Evolutionary conservation across 208 protist species (phyloP).

Genomic region (Giardia duodenalis): DNA sequence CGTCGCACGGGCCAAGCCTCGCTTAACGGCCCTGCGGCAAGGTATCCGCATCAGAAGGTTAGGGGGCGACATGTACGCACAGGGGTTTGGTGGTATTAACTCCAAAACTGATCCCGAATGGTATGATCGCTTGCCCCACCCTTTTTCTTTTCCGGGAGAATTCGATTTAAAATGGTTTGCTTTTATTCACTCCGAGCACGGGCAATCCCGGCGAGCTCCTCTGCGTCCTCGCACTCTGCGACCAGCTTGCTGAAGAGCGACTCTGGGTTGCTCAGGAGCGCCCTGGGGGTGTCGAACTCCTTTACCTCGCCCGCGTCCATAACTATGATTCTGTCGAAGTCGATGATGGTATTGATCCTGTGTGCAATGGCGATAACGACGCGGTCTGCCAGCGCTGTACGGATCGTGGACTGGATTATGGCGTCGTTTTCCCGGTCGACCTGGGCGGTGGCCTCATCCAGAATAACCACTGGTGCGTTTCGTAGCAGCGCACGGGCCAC

Average conservation of each 20-base stretch:
- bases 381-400: neutral
- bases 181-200: neutral
- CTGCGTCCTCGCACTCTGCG: neutral
- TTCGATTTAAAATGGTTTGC: no score
- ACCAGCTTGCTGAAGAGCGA: neutral
- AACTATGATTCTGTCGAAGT: slow-evolving; percentile 57
- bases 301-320: slow-evolving; percentile 4
- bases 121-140: neutral
- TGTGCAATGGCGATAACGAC: slow-evolving; percentile 39
- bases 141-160: neutral
- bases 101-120: neutral
- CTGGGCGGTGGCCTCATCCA: slow-evolving; percentile 38
- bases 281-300: neutral
- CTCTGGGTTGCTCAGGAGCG: neutral
- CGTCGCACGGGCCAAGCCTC: neutral
- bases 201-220: neutral
- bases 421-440: slow-evolving; percentile 36
- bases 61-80: neutral
- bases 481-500: slow-evolving; percentile 16
- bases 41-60: neutral
- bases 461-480: slow-evolving; percentile 3
- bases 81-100: neutral
- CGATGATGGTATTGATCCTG: slow-evolving; percentile 38
- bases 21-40: neutral
- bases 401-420: slow-evolving; percentile 28